Evolutionary conservation across 805 yeast genomes (phyloP).

Genomic region (Saccharomycopsis sp.): DNA sequence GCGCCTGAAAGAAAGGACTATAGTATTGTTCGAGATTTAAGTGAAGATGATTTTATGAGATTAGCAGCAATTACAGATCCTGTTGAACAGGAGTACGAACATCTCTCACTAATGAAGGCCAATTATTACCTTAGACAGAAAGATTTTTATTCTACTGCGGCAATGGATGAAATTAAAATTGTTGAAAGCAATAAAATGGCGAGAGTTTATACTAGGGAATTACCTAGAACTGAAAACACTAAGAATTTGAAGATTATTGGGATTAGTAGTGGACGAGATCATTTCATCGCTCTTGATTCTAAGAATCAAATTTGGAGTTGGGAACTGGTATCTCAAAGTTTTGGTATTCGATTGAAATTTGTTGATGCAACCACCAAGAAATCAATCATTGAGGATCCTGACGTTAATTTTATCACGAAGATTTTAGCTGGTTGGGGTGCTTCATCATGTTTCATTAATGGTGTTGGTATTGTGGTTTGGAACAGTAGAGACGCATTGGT

Average conservation of each 20-base stretch:
- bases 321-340: conserved; percentile 40
- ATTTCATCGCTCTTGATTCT: conserved; percentile 53
- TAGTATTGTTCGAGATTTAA: conserved; percentile 24
- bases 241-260: conserved; percentile 33
- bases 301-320: conserved; percentile 48
- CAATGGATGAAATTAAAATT: not conserved
- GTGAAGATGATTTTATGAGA: conserved; percentile 16
- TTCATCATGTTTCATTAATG: conserved; percentile 41
- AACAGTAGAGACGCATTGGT: conserved; percentile 29
- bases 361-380: conserved; percentile 23
- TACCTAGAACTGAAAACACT: conserved; percentile 11
- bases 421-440: conserved; percentile 65
- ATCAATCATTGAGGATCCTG: conserved; percentile 11
- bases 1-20: conserved; percentile 34
- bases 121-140: not conserved
- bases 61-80: not conserved
- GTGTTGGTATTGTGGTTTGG: conserved; percentile 58
- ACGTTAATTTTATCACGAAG: conserved; percentile 33
- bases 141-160: conserved; percentile 2
- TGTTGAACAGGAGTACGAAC: not conserved
- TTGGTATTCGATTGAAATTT: conserved; percentile 41
- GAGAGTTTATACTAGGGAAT: not conserved
- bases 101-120: no score
- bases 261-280: conserved; percentile 58
- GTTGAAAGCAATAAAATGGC: not conserved